Evolutionary conservation across 2,329 filamentous ascomycete genomes (phyloP).

Genomic region (Sarocladium strictum): DNA sequence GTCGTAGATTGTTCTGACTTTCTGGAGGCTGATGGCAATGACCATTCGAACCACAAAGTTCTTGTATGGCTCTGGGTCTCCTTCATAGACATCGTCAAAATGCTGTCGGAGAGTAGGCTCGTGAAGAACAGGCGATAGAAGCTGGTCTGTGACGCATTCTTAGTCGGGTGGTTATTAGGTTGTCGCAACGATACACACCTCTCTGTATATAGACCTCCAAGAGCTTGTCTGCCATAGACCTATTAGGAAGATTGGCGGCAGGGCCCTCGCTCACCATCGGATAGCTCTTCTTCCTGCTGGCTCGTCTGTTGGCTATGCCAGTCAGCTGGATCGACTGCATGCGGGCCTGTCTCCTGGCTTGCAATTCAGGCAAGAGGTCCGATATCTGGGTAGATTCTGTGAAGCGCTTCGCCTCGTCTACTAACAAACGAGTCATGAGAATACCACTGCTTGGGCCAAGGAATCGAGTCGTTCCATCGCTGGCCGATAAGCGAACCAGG

Average conservation of each 20-base stretch:
- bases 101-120: constrained; percentile 73
- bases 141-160: constrained; percentile 56
- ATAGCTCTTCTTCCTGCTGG: constrained; percentile 73
- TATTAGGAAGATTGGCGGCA: constrained; percentile 67
- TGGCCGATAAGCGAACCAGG: constrained; percentile 75
- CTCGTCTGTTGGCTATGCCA: constrained; percentile 30
- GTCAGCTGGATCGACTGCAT: constrained; percentile 55
- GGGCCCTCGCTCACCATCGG: constrained; percentile 83
- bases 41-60: constrained; percentile 89
- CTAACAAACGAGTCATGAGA: constrained; percentile 87
- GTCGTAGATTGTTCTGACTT: constrained; percentile 83
- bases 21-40: constrained; percentile 90
- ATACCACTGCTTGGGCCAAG: constrained; percentile 93
- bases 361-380: constrained; percentile 77
- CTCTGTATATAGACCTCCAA: constrained; percentile 82
- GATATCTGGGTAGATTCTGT: constrained; percentile 87
- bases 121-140: constrained; percentile 82
- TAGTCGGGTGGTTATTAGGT: constrained; percentile 12
- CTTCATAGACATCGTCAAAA: constrained; percentile 73
- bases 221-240: constrained; percentile 68
- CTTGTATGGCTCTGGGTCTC: constrained; percentile 70
- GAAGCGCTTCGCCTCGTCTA: constrained; percentile 93
- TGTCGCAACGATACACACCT: constrained; percentile 43
- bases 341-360: constrained; percentile 47
- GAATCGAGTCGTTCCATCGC: constrained; percentile 81